Evolutionary conservation across 208 protist species (phyloP), one percentile per base, ranked within the genome.

Genomic region (Leishmania tarentolae): DNA sequence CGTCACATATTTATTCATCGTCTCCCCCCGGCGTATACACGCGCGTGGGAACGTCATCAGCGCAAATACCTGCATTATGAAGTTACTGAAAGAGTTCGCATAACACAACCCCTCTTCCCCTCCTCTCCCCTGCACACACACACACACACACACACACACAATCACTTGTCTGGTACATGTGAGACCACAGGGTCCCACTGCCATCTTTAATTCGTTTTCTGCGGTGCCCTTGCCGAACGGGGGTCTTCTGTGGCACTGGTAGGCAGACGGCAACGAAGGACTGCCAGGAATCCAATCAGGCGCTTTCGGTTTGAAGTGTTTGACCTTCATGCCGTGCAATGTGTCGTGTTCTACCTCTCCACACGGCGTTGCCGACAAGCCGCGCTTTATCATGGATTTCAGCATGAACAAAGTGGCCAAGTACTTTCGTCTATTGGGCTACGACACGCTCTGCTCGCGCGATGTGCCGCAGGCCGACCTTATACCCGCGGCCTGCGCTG

Each of bases 361-460:
- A 65, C 74, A 74, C 73, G 76, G 68, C 59, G 82, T 79, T 3
- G 81, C 47, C 21, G 74, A 87, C 21, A 72, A 76, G 78, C 75
- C 74, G 40, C 79, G 84, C 24, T 96, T 96, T 73, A 74, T 93
- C 24, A 92, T 96, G 87, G 91, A 96, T 82, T 93, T 85, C 61
- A 94, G 90, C 88, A 83, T 96, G 83, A 83, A 88, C 74, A 92
- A 91, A 52, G 82, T 96, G 13, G 93, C 91, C 73, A 96, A 92
- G 80, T 93, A 96, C 75, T 83, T 96, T 56, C 89, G 93, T 28
- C 76, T 96, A 57, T 83, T 96, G 0, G 93, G 91, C 71, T 96
- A 96, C 83, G 90, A 93, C 76, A 89, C 87, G 28, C 69, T 92
- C 19, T 96, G 93, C 82, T 81, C 86, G 53, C 79, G 71, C 2